These are phyloP conservation scores for Dujonia santamariae DNA, from an alignment of 1,139 yeast genomes.

Conservation along the genomic window DNA sequence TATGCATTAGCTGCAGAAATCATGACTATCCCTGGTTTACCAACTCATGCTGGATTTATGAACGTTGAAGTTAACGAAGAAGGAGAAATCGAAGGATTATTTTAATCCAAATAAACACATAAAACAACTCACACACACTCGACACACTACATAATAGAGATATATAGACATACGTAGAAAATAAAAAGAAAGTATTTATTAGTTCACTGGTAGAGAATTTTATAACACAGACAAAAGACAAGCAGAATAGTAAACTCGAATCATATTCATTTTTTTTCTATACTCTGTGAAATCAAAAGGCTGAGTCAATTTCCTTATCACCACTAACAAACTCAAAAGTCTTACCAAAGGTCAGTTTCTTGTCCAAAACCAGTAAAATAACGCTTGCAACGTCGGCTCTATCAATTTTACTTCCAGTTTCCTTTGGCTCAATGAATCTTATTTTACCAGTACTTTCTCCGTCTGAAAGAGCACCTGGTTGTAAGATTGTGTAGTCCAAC, in stretches of 20 bases:
- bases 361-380: conserved; percentile 19
- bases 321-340: conserved; percentile 26
- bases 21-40: conserved; percentile 81
- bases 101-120: no score
- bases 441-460: conserved; percentile 39
- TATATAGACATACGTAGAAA: conserved; percentile 1
- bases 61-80: conserved; percentile 77
- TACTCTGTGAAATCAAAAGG: not conserved
- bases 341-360: conserved; percentile 24
- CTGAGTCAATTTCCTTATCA: conserved; percentile 6
- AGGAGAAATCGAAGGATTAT: conserved; percentile 78
- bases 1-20: conserved; percentile 83
- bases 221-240: not conserved
- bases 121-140: no score
- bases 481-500: conserved; percentile 51
- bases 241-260: not conserved
- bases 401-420: conserved; percentile 17
- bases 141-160: not conserved
- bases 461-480: conserved; percentile 45
- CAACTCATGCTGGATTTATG: conserved; percentile 83
- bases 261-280: not conserved
- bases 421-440: conserved; percentile 12
- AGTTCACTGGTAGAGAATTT: not conserved
- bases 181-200: not conserved
- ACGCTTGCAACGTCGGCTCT: conserved; percentile 32